These are phyloP conservation scores for Talaromyces islandicus DNA, from an alignment of 2,329 filamentous ascomycete genomes.

Conservation along the genomic window DNA sequence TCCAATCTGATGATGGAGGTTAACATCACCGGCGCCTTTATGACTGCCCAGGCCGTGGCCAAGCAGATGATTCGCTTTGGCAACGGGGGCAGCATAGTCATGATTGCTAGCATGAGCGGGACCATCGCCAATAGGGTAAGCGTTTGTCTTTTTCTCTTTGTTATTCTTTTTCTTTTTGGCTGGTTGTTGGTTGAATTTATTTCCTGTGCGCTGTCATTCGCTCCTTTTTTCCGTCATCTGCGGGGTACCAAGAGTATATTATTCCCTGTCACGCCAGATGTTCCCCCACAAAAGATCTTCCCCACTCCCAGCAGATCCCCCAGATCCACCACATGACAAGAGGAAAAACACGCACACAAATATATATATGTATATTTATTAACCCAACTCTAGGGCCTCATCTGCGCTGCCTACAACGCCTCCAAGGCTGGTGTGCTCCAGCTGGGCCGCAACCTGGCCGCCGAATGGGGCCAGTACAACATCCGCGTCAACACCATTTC, in stretches of 20 bases:
- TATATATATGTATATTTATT: too few species aligned
- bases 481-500: conserved; percentile 46
- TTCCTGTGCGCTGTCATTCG: background rate
- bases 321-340: background rate
- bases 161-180: too few species aligned
- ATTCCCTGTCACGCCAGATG: background rate
- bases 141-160: conserved; percentile 2
- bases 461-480: conserved; percentile 43
- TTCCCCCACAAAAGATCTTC: background rate
- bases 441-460: conserved; percentile 41
- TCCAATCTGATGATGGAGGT: conserved; percentile 58
- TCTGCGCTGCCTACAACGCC: conserved; percentile 45
- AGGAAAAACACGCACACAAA: too few species aligned
- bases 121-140: conserved; percentile 51
- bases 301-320: background rate
- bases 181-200: too few species aligned
- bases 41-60: conserved; percentile 58
- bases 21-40: conserved; percentile 57
- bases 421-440: conserved; percentile 45
- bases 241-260: background rate
- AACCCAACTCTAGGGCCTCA: too few species aligned
- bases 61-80: conserved; percentile 59
- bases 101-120: conserved; percentile 60
- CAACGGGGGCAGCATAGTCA: conserved; percentile 54
- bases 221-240: background rate